Evolutionary conservation across 2,329 filamentous ascomycete genomes (phyloP).

Genomic region (Canariomyces notabilis): DNA sequence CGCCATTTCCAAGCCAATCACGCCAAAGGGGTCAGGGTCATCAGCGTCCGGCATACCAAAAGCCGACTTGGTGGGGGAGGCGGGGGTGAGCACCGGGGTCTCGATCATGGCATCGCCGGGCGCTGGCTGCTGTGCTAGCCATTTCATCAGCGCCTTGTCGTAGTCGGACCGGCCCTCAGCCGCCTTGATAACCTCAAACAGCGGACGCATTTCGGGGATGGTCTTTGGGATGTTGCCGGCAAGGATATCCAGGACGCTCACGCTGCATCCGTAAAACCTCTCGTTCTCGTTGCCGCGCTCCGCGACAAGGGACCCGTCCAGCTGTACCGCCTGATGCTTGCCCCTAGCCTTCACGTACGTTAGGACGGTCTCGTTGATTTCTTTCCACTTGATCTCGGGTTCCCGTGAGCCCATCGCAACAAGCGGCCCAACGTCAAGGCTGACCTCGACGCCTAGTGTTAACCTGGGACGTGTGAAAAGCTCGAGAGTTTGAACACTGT

Average conservation of each 20-base stretch:
- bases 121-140: constrained; percentile 59
- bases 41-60: constrained; percentile 77
- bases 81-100: constrained; percentile 33
- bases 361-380: constrained; percentile 50
- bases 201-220: constrained; percentile 49
- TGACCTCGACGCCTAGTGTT: constrained; percentile 77
- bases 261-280: constrained; percentile 48
- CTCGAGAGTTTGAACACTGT: constrained; percentile 77
- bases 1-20: constrained; percentile 83
- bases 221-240: constrained; percentile 52
- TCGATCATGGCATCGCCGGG: constrained; percentile 67
- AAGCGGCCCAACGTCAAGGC: constrained; percentile 70
- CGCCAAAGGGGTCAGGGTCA: constrained; percentile 88
- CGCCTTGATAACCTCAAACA: constrained; percentile 80
- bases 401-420: constrained; percentile 49
- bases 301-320: constrained; percentile 52
- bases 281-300: constrained; percentile 57
- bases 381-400: constrained; percentile 46
- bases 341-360: constrained; percentile 56
- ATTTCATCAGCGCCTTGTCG: constrained; percentile 62
- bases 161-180: constrained; percentile 78
- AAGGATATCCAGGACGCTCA: constrained; percentile 52
- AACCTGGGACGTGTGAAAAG: constrained; percentile 75
- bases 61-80: constrained; percentile 36
- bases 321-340: constrained; percentile 49